Conservation (phyloP, 83 land plant genomes). For the Diphasiastrum complanatum region DNA sequence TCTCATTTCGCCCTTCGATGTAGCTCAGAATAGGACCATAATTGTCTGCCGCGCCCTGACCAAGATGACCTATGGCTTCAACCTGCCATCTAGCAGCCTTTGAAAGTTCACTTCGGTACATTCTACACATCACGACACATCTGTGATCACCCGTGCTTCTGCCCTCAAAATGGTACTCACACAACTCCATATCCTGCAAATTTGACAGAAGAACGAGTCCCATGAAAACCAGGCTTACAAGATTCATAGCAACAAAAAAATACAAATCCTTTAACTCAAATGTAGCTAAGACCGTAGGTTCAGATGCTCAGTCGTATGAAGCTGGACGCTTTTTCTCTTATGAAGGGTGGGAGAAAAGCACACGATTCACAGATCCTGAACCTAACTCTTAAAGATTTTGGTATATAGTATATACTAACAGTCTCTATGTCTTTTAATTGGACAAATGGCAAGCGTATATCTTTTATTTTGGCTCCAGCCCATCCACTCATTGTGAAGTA, state of each 20-base stretch:
- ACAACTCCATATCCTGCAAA: conserved; percentile 13
- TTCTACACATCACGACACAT: conserved; percentile 24
- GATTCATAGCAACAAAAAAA: not conserved
- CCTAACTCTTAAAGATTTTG: too few relatives aligned
- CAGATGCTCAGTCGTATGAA: too few relatives aligned
- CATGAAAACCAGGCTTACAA: not conserved
- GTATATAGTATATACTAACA: not conserved
- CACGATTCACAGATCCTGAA: not conserved
- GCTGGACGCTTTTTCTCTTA: too few relatives aligned
- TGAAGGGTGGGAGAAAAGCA: not conserved
- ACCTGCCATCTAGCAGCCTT: conserved; percentile 21
- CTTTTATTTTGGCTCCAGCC: conserved; percentile 4
- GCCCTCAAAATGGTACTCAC: conserved; percentile 26
- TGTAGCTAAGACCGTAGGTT: not conserved
- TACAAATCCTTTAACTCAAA: not conserved
- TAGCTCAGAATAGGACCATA: conserved; percentile 12
- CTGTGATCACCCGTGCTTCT: conserved; percentile 13
- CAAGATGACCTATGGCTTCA: conserved; percentile 28
- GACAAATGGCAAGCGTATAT: conserved; percentile 18
- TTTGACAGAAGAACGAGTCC: not conserved
- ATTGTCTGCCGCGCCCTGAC: conserved; percentile 12
- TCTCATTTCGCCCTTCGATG: conserved; percentile 13
- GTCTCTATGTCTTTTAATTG: conserved; percentile 13
- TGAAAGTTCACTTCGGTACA: conserved; percentile 9
- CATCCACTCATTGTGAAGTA: conserved; percentile 28